Base-by-base conservation (phyloP, 495 filamentous ascomycete species). In the Aspergillus kassunensis region DNA sequence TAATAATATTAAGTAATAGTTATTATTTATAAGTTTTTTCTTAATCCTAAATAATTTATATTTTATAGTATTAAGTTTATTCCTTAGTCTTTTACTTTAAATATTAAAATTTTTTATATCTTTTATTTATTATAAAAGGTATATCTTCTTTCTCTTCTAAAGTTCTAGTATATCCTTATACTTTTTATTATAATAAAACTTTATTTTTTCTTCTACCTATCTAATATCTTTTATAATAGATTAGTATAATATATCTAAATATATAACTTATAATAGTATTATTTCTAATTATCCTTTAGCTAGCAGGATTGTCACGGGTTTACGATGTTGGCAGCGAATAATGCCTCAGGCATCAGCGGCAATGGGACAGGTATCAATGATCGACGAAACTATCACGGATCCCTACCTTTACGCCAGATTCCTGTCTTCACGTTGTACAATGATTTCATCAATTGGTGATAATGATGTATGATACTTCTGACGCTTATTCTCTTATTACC, bases 31-130 rank as follows among this genome's bases (percentile, higher is more conserved):
- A 34, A 34, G 18, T 46, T 46, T 46, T 34, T 46, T 20, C 12
- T 46, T 34, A 34, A 46, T 46, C 21, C 30, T 48, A 48, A 48
- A 48, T 27, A 37, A 10, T 48, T 12, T 48, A 48, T 36, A 48
- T 48, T 48, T 48, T 24, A 48, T 16, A 27, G 2, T 15, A 37
- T 48, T 13, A 15, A 48, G 33, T 48, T 48, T 48, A 25, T 48
- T 48, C 24, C 11, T 51, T 33, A 27, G 24, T 27, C 9, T 4
- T 27, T 27, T 27, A 27, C 9, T 27, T 9, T 27, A 4, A 9
- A 27, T 27, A 27, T 27, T 27, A 27, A 27, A 27, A 27, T 27
- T 27, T 27, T 27, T 27, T 27, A 27, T 4, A 37, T n/a, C 25
- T 36, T 36, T 4, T 37, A 49, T 36, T 37, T 49, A 49, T 49